phyloP scores from a whole-genome alignment of 2,329 filamentous ascomycete species.

The Trichoderma hamatum region DNA sequence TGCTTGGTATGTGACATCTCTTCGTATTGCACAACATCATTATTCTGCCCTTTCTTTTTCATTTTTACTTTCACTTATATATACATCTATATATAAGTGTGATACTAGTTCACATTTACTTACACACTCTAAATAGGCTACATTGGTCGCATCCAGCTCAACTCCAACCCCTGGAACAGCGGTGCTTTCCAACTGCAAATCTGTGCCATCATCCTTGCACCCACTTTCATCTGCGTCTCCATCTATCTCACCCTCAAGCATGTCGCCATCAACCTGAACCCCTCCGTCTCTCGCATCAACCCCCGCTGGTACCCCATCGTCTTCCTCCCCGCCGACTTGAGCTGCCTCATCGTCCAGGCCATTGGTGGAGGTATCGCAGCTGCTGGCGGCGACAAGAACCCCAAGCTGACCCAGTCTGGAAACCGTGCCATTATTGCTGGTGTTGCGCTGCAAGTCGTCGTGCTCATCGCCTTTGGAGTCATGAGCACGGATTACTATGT shows the following conservation, averaged over 20 bases:
- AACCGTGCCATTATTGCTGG: constrained; percentile 59
- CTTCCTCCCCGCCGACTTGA: constrained; percentile 63
- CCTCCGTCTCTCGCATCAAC: constrained; percentile 53
- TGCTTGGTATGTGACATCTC: constrained; percentile 46
- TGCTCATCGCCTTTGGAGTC: constrained; percentile 51
- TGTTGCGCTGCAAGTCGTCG: constrained; percentile 56
- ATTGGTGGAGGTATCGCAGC: constrained; percentile 60
- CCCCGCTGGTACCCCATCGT: constrained; percentile 58
- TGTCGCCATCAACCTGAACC: constrained; percentile 53
- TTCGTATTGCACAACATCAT: neutral
- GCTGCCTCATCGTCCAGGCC: constrained; percentile 61
- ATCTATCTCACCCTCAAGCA: constrained; percentile 68
- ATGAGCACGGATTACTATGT: constrained; percentile 51
- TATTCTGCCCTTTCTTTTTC: neutral
- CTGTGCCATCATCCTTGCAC: constrained; percentile 61
- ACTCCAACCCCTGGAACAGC: constrained; percentile 58
- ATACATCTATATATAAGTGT: neutral
- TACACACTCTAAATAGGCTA: constrained; percentile 48
- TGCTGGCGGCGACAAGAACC: constrained; percentile 46
- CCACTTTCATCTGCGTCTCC: constrained; percentile 62
- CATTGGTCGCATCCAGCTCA: constrained; percentile 53
- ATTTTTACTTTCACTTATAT: neutral
- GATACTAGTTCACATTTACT: neutral
- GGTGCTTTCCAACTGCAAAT: constrained; percentile 62
- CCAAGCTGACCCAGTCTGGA: constrained; percentile 46